Base-by-base conservation (phyloP, 2,329 filamentous ascomycete species). In the Monilinia laxa region DNA sequence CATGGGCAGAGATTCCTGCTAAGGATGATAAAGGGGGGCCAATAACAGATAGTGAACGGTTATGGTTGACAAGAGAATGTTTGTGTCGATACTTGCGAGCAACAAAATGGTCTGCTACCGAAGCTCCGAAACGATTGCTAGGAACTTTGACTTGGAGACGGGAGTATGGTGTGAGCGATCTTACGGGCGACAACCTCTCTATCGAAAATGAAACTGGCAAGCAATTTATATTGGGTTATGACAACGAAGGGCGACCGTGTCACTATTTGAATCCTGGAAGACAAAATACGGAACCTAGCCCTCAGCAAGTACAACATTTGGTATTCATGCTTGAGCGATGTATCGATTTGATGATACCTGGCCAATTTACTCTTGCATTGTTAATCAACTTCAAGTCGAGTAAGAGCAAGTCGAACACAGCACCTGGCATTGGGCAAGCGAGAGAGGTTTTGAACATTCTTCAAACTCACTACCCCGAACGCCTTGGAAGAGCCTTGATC, bases 161-260 rank as follows among this genome's bases (percentile, higher is more conserved):
- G 66, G 93, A 97, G 75, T 99, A 96, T 75, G 93, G 92, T 58
- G 83, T 96, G 67, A 87, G 85, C 64, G 76, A 80, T 66, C 85
- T 93, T 75, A 93, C 92, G 0, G 83, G 90, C 12, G 93, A 97
- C 11, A 90, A 96, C 79, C 94, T 98, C 75, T 92, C 90, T 0
- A 87, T 91, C 16, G 95, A 99, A 82, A 96, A 97, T 78, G 93
- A 94, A 81, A 98, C 94, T 12, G 95, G 95, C 72, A 99, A 99
- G 82, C 94, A 98, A 78, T 84, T 97, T 67, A 84, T 96, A 67
- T 79, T 95, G 25, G 95, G 95, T 53, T 99, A 88, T 79, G 95
- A 99, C 80, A 91, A 89, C 68, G 82, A 92, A 68, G 90, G 85
- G 60, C 84, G 94, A n/a, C 92, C 93, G 2, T 97, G 93, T 78